Evolutionary conservation across 441 rosid genomes (phyloP).

Genomic region (Euphorbia neoarborescens): DNA sequence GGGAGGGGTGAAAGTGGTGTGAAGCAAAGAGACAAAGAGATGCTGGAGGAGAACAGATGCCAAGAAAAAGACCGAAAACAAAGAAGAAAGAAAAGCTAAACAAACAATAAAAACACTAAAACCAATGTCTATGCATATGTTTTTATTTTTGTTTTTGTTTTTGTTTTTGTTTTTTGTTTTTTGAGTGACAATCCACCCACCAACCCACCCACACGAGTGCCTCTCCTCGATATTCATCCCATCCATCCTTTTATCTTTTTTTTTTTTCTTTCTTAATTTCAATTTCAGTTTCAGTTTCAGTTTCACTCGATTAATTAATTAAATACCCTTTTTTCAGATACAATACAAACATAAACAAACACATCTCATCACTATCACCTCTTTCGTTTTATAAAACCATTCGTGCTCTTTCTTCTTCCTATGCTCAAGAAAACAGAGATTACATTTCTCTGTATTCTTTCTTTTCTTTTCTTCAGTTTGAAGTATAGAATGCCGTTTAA

Average conservation of each 20-base stretch:
- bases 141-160: too few relatives aligned
- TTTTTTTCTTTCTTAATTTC: too few relatives aligned
- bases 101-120: conserved; percentile 12
- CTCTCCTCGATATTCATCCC: conserved; percentile 10
- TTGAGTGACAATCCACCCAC: conserved; percentile 11
- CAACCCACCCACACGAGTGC: conserved; percentile 59
- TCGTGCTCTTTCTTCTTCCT: conserved; percentile 7
- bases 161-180: conserved; percentile 18
- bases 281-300: too few relatives aligned
- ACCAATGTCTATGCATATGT: conserved; percentile 22
- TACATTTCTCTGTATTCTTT: conserved; percentile 27
- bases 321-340: not conserved
- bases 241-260: conserved; percentile 20
- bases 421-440: not conserved
- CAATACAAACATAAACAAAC: not conserved
- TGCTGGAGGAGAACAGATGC: conserved; percentile 39
- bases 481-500: not conserved
- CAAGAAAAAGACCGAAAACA: conserved; percentile 23
- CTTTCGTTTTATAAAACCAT: conserved; percentile 17
- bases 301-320: not conserved
- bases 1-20: not conserved
- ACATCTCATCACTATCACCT: not conserved
- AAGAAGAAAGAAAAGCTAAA: not conserved
- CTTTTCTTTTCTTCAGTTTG: conserved; percentile 15
- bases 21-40: conserved; percentile 26